Evolutionary conservation across 768 basidiomycete species (phyloP).

Genomic region (Lentinula aciculospora): DNA sequence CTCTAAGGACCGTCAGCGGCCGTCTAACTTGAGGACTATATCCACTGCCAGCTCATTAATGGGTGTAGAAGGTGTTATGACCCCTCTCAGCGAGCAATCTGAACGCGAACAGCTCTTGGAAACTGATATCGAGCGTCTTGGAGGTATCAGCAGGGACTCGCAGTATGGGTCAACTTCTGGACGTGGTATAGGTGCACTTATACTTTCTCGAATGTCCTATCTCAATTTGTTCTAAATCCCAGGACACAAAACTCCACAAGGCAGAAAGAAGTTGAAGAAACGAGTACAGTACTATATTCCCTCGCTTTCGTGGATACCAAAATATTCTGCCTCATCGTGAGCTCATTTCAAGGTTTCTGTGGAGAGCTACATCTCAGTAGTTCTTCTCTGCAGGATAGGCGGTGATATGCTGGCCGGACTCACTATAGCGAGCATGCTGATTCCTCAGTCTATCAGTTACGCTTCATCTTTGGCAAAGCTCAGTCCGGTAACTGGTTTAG

Average conservation of each 20-base stretch:
- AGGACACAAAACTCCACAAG: not conserved
- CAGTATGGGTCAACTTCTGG: conserved; percentile 2
- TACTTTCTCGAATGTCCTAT: not conserved
- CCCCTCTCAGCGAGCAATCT: conserved; percentile 1
- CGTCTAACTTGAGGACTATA: not conserved
- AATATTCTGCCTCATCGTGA: conserved; percentile 64
- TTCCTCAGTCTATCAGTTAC: conserved; percentile 88
- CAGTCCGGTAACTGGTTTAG: conserved; percentile 80
- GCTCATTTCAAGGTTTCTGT: conserved; percentile 17
- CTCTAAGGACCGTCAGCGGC: not conserved
- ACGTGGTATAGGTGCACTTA: not conserved
- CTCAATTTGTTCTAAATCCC: not conserved
- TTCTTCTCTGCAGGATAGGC: conserved; percentile 22
- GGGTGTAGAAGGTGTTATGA: conserved; percentile 5
- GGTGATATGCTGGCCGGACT: conserved; percentile 79
- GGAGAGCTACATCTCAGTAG: not conserved
- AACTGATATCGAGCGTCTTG: conserved; percentile 2
- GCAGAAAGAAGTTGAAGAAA: conserved; percentile 20
- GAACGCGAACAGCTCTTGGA: conserved; percentile 4
- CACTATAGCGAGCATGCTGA: conserved; percentile 80
- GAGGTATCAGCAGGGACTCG: conserved; percentile 2
- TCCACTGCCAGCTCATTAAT: conserved; percentile 1
- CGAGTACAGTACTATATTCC: conserved; percentile 73
- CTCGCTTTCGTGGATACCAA: conserved; percentile 73
- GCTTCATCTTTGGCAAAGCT: conserved; percentile 84